Evolutionary conservation across 2,329 filamentous ascomycete species (phyloP).

Genomic region (Coniochaeta pulveracea): DNA sequence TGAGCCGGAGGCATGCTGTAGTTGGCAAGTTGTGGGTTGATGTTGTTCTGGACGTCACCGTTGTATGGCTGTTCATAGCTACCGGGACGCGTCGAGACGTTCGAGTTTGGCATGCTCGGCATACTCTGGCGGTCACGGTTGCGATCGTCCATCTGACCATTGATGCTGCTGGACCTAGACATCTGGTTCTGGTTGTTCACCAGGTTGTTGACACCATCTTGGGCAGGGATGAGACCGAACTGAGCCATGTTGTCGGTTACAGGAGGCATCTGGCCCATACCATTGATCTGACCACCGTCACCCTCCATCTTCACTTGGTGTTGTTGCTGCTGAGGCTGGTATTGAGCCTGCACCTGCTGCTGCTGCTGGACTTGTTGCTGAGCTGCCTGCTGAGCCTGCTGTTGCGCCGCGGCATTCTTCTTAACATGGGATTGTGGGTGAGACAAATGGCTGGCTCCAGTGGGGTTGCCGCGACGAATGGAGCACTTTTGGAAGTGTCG

Average conservation of each 20-base stretch:
- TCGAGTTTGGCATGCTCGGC: constrained; percentile 39
- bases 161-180: constrained; percentile 49
- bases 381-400: constrained; percentile 29
- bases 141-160: constrained; percentile 43
- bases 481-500: constrained; percentile 99
- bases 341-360: constrained; percentile 2
- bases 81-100: constrained; percentile 26
- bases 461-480: constrained; percentile 88
- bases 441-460: constrained; percentile 85
- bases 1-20: constrained; percentile 49
- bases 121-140: constrained; percentile 48
- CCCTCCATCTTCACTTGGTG: constrained; percentile 40
- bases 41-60: constrained; percentile 43
- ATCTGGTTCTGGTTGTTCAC: constrained; percentile 50
- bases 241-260: constrained; percentile 41
- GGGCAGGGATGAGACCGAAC: constrained; percentile 32
- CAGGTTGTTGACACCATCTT: constrained; percentile 50
- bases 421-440: constrained; percentile 85
- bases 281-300: constrained; percentile 49
- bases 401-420: constrained; percentile 50
- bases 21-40: constrained; percentile 49
- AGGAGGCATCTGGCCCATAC: constrained; percentile 42
- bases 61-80: constrained; percentile 44
- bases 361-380: constrained; percentile 3
- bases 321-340: no score